phyloP scores from a whole-genome alignment of 768 basidiomycete species.

The Sistotremastrum niveocremeum region DNA sequence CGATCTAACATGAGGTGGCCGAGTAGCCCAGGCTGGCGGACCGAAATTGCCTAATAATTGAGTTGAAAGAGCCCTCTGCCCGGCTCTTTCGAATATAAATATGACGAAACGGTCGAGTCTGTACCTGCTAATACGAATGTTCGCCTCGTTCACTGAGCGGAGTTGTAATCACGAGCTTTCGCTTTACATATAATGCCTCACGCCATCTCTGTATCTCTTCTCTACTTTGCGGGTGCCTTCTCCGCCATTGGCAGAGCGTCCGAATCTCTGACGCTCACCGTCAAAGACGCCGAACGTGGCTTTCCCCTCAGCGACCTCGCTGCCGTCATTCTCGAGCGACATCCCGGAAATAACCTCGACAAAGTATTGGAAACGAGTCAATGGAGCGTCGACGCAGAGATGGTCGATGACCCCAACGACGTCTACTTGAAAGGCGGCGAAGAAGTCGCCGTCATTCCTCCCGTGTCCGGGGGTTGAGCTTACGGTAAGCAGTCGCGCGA shows the following conservation, averaged over 20 bases:
- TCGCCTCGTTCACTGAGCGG: no score
- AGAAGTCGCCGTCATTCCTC: constrained; percentile 69
- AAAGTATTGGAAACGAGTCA: constrained; percentile 44
- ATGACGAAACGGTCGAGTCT: no score
- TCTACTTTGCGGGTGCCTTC: constrained; percentile 52
- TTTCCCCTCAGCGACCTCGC: constrained; percentile 40
- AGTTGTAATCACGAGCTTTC: no score
- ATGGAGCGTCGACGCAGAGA: constrained; percentile 75
- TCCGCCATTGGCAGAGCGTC: constrained; percentile 48
- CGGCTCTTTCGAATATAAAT: no score
- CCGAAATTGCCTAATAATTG: no score
- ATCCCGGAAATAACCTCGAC: constrained; percentile 36
- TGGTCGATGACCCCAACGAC: constrained; percentile 47
- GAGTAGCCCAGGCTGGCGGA: no score
- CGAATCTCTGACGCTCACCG: constrained; percentile 38
- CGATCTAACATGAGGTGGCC: no score
- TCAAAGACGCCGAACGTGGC: constrained; percentile 15
- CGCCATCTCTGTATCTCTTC: constrained; percentile 14
- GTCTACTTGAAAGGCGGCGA: constrained; percentile 52
- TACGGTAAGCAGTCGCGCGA: not conserved
- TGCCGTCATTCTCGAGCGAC: constrained; percentile 36
- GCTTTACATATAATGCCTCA: no score
- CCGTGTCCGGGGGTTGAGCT: constrained; percentile 61
- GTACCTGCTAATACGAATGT: no score
- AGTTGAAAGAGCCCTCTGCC: no score